Percentiles rank a stretch among this genome's conserved stretches.
Conservation (phyloP, 345 rosid species). For the Eutrema japonicum region DNA sequence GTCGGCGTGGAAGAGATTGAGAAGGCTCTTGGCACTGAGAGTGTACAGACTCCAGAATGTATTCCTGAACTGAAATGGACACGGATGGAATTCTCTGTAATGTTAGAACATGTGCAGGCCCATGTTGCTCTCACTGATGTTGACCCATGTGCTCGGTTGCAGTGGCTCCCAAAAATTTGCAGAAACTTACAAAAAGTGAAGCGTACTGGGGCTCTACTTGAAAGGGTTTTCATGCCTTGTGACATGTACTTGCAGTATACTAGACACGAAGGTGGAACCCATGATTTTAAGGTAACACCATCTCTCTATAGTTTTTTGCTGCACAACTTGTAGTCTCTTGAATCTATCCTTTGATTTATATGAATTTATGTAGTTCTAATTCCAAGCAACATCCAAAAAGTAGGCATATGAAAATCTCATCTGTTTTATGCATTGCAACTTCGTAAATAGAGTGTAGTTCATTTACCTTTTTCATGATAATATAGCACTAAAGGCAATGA, state of each 20-base stretch:
- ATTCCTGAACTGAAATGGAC: constrained; percentile 90
- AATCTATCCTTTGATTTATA: too few species aligned
- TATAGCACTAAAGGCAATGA: too few species aligned
- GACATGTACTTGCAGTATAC: constrained; percentile 94
- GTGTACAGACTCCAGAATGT: constrained; percentile 63
- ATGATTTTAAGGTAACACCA: constrained; percentile 77
- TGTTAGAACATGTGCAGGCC: constrained; percentile 94
- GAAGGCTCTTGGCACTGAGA: constrained; percentile 73
- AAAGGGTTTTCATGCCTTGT: constrained; percentile 96
- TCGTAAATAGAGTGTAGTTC: too few species aligned
- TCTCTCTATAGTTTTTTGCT: background rate
- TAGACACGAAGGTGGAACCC: constrained; percentile 90
- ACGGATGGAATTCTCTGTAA: constrained; percentile 80
- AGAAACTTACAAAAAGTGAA: constrained; percentile 83
- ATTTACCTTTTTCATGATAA: too few species aligned
- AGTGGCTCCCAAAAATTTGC: constrained; percentile 93
- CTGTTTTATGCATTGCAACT: too few species aligned
- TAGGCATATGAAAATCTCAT: too few species aligned
- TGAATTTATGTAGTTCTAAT: too few species aligned
- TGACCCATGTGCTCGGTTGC: constrained; percentile 95
- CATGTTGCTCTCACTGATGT: constrained; percentile 99
- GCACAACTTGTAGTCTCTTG: background rate
- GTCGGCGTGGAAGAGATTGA: constrained; percentile 84
- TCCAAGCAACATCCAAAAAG: too few species aligned
- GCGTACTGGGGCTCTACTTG: constrained; percentile 95